Evolutionary conservation across 1,284 basidiomycete genomes (phyloP), one percentile per base, ranked within the genome.

Genomic region (Austroboletus novae-zelandiae): DNA sequence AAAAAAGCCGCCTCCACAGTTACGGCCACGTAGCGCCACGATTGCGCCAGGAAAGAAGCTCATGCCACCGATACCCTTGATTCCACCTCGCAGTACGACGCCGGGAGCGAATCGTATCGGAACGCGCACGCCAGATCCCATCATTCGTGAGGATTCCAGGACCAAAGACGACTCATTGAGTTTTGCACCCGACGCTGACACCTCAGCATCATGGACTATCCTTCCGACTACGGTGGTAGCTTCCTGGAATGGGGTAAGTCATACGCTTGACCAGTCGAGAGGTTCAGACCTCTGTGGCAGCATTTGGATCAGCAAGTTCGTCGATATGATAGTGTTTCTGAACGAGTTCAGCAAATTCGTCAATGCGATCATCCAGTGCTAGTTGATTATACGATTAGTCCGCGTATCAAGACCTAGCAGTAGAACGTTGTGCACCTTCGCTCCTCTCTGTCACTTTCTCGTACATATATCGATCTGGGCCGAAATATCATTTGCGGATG

Each of bases 31-130:
- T n/a, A 98, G 66, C 3, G 89, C 91, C 0, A 90, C 86, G 42
- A 99, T 84, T 36, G 87, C 86, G 2, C 97, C 97, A 1, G 94
- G 93, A 64, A 95, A 99, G 30, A 99, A 66, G 0, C 89, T 86
- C 18, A 88, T 73, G 1, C 84, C 83, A n/a, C 80, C 81, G 20
- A 81, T 74, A 5, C 85, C 86, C 48, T 76, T 74, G 6, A 79
- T 71, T 0, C 80, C 81, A 18, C 86, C 85, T 42, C 84, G 78
- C 5, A 95, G 75, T 60, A 82, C 84, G 48, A 91, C 71, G 32
- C 75, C 71, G 3, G 80, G 71, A 40, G 87, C 76, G 55, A 97
- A 88, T 35, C 83, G 79, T 44, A 98, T 69, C 1, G 85, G 76
- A 4, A 93, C 75, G 9, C 93, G 72, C 31, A 74, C 77, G 6